Evolutionary conservation across 1,284 basidiomycete species (phyloP), one percentile per base, ranked within the genome.

Genomic region (Coniophora puteana): DNA sequence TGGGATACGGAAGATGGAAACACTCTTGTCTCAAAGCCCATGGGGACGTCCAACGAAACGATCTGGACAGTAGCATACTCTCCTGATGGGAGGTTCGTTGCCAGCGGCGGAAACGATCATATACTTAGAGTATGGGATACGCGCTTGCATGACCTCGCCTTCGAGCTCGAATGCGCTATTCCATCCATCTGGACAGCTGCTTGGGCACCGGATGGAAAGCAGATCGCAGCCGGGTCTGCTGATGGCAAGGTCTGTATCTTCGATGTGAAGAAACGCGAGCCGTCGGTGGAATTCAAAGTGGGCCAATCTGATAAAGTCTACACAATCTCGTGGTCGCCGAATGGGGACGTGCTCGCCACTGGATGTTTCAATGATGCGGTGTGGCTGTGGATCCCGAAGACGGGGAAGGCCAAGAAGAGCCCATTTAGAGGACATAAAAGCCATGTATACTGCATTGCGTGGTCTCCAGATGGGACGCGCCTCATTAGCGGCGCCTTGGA

Each of bases 351-450:
- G 11, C 20, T 40, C 16, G 38, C 31, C 5, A 17, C 38, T 6
- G 30, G 38, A 16, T 40, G 30, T 17, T 29, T 16, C 11, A 30
- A 40, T 23, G 5, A 35, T 12, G 22, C 38, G 11, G 18, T 40
- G 5, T 12, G 30, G 20, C 34, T 40, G 13, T 40, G 38, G 38
- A 25, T 26, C 16, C 14, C 25, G 8, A 8, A 14, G 17, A 38
- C 36, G 6, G 36, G 21, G 26, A 11, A 21, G 18, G 18, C 29
- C 8, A 13, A 34, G 38, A 41, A 24, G 17, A 23, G 16, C 33
- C 43, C 21, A 36, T 47, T 41, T 31, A 14, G 29, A n/a, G 41
- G 41, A 11, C 41, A 43, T 27, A 38, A 24, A 12, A 17, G 31
- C 12, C 12, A 28, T 12, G 36, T 43, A 20, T 30, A 22, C 3